Evolutionary conservation across 768 basidiomycete species (phyloP).

Genomic region (Panaeolus papilionaceus): DNA sequence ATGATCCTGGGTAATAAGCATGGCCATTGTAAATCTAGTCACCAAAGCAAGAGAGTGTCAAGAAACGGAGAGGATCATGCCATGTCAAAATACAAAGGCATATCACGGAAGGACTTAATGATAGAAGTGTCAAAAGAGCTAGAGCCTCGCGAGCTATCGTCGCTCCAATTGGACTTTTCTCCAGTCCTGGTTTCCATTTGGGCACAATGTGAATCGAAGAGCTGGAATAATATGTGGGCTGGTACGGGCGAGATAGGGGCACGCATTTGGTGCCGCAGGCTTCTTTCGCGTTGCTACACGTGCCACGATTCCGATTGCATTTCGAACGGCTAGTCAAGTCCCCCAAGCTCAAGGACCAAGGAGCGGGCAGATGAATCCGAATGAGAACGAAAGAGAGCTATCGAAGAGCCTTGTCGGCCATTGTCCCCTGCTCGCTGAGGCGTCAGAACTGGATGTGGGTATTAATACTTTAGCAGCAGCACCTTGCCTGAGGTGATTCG

Average conservation of each 20-base stretch:
- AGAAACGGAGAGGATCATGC: constrained; percentile 2
- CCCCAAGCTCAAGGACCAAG: background rate
- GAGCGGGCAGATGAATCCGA: background rate
- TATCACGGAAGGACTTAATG: background rate
- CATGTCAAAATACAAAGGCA: constrained; percentile 7
- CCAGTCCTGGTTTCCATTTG: background rate
- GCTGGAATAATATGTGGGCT: constrained; percentile 1
- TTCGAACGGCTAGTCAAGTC: background rate
- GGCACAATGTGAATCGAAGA: background rate
- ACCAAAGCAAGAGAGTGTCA: background rate
- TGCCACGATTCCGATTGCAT: background rate
- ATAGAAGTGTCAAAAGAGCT: background rate
- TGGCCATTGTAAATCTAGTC: background rate
- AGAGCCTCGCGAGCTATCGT: background rate
- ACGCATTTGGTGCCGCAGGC: background rate
- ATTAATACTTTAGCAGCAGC: background rate
- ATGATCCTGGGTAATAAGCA: background rate
- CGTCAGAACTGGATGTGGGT: background rate
- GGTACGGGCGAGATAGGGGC: background rate
- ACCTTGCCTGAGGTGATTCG: background rate
- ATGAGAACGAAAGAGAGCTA: background rate
- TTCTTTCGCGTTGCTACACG: constrained; percentile 3
- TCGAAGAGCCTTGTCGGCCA: background rate
- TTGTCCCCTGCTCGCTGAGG: background rate
- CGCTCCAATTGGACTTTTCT: constrained; percentile 4